Evolutionary conservation across 129 eudicot genomes (phyloP).

Genomic region (Tagetes patula): DNA sequence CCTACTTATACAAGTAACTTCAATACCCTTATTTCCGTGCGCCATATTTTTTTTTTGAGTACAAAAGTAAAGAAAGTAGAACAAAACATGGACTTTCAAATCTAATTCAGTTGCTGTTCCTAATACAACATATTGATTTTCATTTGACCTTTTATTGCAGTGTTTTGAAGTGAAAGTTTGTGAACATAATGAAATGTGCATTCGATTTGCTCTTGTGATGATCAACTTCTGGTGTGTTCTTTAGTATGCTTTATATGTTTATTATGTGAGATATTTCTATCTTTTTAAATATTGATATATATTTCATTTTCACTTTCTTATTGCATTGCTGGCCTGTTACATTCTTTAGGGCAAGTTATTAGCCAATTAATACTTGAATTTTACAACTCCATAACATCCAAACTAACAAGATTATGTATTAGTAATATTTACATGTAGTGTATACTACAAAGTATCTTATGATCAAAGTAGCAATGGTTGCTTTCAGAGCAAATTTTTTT

Average conservation of each 20-base stretch:
- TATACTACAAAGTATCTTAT: constrained; percentile 2
- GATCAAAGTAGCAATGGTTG: constrained; percentile 28
- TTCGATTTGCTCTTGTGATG: constrained; percentile 23
- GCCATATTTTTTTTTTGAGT: neutral
- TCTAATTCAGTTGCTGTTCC: constrained; percentile 9
- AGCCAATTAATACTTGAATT: neutral
- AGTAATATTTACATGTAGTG: constrained; percentile 12
- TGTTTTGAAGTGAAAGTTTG: constrained; percentile 48
- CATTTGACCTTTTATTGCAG: constrained; percentile 35
- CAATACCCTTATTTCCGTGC: neutral
- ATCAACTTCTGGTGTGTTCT: constrained; percentile 21
- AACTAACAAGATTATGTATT: neutral
- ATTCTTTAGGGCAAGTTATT: neutral
- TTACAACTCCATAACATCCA: neutral
- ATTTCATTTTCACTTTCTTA: constrained; percentile 11
- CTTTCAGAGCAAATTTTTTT: constrained; percentile 26
- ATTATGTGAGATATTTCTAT: constrained; percentile 8
- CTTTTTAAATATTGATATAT: constrained; percentile 5
- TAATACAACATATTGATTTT: neutral
- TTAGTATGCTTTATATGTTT: constrained; percentile 22
- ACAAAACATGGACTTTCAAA: neutral
- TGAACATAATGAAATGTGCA: constrained; percentile 26
- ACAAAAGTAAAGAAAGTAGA: neutral
- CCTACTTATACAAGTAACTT: constrained; percentile 80
- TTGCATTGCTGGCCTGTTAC: constrained; percentile 9